Conservation (phyloP, 345 rosid species). For the Mercurialis annua region DNA sequence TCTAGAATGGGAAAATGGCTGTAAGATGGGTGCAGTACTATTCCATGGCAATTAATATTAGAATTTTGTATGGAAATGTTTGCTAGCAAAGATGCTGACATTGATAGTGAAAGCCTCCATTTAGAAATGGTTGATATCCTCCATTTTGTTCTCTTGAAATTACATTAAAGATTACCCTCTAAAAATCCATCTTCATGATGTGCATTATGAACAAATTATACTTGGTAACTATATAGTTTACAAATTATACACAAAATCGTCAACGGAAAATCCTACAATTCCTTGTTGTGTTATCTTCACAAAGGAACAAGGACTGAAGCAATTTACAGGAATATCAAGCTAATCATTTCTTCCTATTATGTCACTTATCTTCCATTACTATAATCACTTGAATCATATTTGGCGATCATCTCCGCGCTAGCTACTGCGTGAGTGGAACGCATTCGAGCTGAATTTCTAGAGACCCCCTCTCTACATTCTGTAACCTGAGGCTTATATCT, state of each 20-base stretch:
- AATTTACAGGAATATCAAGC: slow-evolving; percentile 9
- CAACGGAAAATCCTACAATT: background rate
- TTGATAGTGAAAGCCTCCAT: too few relatives aligned
- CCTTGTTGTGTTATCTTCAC: background rate
- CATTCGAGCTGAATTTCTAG: slow-evolving; percentile 90
- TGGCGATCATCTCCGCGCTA: background rate
- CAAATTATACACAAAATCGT: slow-evolving; percentile 8
- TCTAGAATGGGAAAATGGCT: too few relatives aligned
- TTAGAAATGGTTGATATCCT: too few relatives aligned
- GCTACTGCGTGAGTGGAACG: slow-evolving; percentile 79
- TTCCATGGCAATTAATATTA: too few relatives aligned
- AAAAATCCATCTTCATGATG: too few relatives aligned
- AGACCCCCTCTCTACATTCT: slow-evolving; percentile 85
- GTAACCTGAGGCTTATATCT: slow-evolving; percentile 68
- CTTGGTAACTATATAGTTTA: background rate
- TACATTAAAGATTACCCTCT: too few relatives aligned
- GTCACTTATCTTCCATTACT: background rate
- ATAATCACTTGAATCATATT: background rate
- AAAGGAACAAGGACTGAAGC: background rate
- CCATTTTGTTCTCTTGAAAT: too few relatives aligned
- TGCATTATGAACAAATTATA: background rate
- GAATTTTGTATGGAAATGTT: too few relatives aligned
- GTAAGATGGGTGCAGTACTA: too few relatives aligned
- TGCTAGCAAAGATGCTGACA: too few relatives aligned
- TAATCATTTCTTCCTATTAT: background rate